Conservation (phyloP, 345 rosid species). For the Physaria fendleri region DNA sequence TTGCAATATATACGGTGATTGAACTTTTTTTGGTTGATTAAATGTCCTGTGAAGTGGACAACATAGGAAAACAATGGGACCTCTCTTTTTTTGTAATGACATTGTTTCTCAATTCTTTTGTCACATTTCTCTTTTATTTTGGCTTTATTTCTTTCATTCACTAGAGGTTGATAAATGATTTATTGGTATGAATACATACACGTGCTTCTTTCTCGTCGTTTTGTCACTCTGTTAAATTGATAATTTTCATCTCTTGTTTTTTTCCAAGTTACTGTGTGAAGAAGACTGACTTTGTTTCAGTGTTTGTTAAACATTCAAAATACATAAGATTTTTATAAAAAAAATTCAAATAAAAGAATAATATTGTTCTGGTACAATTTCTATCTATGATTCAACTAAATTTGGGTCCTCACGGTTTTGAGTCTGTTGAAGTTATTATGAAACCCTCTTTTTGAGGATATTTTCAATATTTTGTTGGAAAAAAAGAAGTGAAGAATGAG, state of each 20-base stretch:
- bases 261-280: constrained; percentile 23
- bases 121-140: constrained; percentile 15
- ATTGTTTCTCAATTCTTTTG: background rate
- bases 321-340: background rate
- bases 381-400: constrained; percentile 18
- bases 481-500: no score
- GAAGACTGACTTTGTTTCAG: constrained; percentile 5
- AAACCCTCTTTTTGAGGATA: constrained; percentile 25
- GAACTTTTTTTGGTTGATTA: constrained; percentile 29
- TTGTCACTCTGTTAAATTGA: constrained; percentile 24
- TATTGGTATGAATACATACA: constrained; percentile 26
- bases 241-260: constrained; percentile 9
- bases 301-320: background rate
- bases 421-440: constrained; percentile 23
- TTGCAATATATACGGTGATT: constrained; percentile 20
- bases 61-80: constrained; percentile 21
- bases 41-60: constrained; percentile 29
- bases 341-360: background rate
- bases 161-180: constrained; percentile 17
- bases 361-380: constrained; percentile 4
- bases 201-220: constrained; percentile 30
- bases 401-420: constrained; percentile 18
- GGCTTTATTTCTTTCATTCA: constrained; percentile 4
- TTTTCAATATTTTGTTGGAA: background rate
- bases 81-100: constrained; percentile 20